Evolutionary conservation across 2,329 filamentous ascomycete species (phyloP).

Genomic region (Beauveria scarabaeidicola): DNA sequence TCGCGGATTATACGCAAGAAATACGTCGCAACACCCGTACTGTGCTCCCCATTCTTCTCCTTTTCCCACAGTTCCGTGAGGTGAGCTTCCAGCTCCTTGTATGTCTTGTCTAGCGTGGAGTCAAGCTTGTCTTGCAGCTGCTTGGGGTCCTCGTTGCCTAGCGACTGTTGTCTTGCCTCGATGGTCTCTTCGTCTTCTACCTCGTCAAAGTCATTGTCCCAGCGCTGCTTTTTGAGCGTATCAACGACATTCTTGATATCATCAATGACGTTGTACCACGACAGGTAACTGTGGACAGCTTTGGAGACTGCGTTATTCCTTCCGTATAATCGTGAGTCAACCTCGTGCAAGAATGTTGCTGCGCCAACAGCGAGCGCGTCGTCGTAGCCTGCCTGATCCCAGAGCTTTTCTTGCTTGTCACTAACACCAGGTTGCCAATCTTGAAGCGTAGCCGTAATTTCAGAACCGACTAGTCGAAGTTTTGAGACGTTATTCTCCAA

Average conservation of each 20-base stretch:
- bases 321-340: slow-evolving; percentile 64
- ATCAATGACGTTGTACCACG: slow-evolving; percentile 68
- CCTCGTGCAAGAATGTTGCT: slow-evolving; percentile 56
- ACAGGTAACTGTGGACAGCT: slow-evolving; percentile 55
- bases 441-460: slow-evolving; percentile 53
- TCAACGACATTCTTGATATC: slow-evolving; percentile 56
- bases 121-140: slow-evolving; percentile 53
- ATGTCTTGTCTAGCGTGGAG: slow-evolving; percentile 46
- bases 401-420: slow-evolving; percentile 48
- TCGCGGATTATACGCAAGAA: slow-evolving; percentile 67
- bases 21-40: slow-evolving; percentile 51
- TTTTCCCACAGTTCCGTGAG: slow-evolving; percentile 42
- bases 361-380: slow-evolving; percentile 60
- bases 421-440: slow-evolving; percentile 49
- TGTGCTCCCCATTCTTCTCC: slow-evolving; percentile 36
- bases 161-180: slow-evolving; percentile 54
- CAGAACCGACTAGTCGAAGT: slow-evolving; percentile 55
- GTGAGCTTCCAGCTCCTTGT: slow-evolving; percentile 49
- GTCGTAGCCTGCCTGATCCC: slow-evolving; percentile 56
- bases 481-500: slow-evolving; percentile 55
- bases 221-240: slow-evolving; percentile 57
- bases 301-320: slow-evolving; percentile 57
- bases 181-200: slow-evolving; percentile 66
- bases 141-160: slow-evolving; percentile 65
- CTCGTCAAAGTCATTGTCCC: slow-evolving; percentile 67